Evolutionary conservation across 2,329 filamentous ascomycete species (phyloP).

Genomic region (Claviceps sp.): DNA sequence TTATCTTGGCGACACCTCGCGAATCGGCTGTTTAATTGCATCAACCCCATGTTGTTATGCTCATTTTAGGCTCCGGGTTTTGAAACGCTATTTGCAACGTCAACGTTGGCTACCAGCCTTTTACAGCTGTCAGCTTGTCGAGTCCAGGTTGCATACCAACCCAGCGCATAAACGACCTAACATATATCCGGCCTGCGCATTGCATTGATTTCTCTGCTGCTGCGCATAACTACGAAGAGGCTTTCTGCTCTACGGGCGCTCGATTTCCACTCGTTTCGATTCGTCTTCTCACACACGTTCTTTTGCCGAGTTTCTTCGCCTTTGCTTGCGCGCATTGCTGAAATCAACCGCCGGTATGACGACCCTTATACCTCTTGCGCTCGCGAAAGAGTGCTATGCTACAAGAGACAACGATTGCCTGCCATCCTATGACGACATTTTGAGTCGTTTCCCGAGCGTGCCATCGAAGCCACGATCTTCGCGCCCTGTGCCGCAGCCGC

Average conservation of each 20-base stretch:
- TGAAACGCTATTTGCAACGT: constrained; percentile 4
- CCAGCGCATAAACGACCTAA: neutral
- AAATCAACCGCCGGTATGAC: constrained; percentile 11
- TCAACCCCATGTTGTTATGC: neutral
- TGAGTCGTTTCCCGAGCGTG: constrained; percentile 1
- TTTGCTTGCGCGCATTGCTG: neutral
- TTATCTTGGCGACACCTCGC: neutral
- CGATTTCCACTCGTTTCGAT: neutral
- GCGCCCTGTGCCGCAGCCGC: neutral
- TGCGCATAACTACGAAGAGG: no score
- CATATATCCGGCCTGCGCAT: neutral
- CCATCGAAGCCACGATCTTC: neutral
- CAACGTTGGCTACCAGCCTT: constrained; percentile 1
- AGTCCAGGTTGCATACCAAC: neutral
- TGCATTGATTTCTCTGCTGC: no score
- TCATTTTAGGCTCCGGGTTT: constrained; percentile 2
- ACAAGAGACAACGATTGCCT: constrained; percentile 2
- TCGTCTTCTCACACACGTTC: neutral
- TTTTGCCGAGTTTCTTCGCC: neutral
- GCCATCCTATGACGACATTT: neutral
- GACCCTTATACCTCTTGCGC: constrained; percentile 19
- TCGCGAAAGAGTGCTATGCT: constrained; percentile 8
- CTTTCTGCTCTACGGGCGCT: no score
- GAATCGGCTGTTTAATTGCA: neutral
- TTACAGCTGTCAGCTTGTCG: neutral